Evolutionary conservation across 2,329 filamentous ascomycete species (phyloP), one percentile per base, ranked within the genome.

Genomic region (Trichoderma lentiforme): DNA sequence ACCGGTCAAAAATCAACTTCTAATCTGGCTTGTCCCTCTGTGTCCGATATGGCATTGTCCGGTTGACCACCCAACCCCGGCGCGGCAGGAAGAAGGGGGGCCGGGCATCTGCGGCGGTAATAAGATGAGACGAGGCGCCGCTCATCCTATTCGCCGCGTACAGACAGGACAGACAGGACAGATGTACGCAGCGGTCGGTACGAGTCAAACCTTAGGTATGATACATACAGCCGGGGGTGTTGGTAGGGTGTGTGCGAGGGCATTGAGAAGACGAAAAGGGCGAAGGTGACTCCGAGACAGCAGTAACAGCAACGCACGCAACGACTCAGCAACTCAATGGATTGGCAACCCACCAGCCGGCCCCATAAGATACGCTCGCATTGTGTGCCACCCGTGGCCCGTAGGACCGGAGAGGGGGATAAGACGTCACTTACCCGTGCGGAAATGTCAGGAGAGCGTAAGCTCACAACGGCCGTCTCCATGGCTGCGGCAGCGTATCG

Each of bases 1-100:
- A 71, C 57, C 72, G 69, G 72, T 73, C 72, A 73, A 71, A 67
- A 67, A 18, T 63, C 68, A 65, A 65, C 14, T 39, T 34, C 61
- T 65, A 9, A 15, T 30, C 24, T 21, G 24, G 56, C 47, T 32
- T 24, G 14, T 36, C 43, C 9, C 43, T 43, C 30, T 67, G 24
- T 34, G 24, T 51, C 28, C 32, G 28, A 47, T 15, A 47, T 53
- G 47, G 47, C 18, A 21, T 66, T 56, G 43, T 26, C 66, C 66
- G 71, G 71, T 72, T 26, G 51, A 72, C 9, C 47, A 72, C 12
- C 32, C 34, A 67, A 47, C 61, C 68, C 71, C 62, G 62, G 71
- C 28, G 30, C 24, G 36, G 66, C 32, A 51, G 61, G 21, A 53
- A 53, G 60, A 63, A 18, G 26, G 67, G 51, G 71, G 57, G 28